Evolutionary conservation across 140 eudicot species (phyloP).

Genomic region (Stevia rebaudiana): DNA sequence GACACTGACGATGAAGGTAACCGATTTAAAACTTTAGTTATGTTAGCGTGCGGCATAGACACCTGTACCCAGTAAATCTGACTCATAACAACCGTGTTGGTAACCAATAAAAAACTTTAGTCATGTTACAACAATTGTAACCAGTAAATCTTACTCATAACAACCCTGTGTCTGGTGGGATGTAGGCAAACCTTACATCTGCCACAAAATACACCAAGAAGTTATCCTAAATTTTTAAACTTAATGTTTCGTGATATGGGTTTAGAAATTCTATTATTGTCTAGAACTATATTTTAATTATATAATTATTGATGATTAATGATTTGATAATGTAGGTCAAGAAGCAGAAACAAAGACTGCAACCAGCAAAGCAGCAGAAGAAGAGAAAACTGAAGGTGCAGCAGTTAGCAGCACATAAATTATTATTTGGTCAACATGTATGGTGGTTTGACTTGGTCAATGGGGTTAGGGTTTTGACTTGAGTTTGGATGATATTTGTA

Average conservation of each 20-base stretch:
- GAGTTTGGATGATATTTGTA: conserved; percentile 15
- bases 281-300: background rate
- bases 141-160: too few species aligned
- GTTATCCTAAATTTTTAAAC: too few species aligned
- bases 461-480: conserved; percentile 4
- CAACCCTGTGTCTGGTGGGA: too few species aligned
- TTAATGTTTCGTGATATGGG: background rate
- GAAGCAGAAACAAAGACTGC: conserved; percentile 39
- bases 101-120: too few species aligned
- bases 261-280: background rate
- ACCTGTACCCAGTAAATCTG: too few species aligned
- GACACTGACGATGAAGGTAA: conserved; percentile 82
- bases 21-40: background rate
- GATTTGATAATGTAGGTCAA: conserved; percentile 24
- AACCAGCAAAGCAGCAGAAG: conserved; percentile 28
- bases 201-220: too few species aligned
- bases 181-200: too few species aligned
- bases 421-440: conserved; percentile 7
- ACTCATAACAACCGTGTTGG: too few species aligned
- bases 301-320: background rate
- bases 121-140: too few species aligned
- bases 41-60: too few species aligned
- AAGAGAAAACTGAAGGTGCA: conserved; percentile 32
- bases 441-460: conserved; percentile 14
- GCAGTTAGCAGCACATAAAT: conserved; percentile 28